These are phyloP conservation scores for Primulina huaijiensis DNA, from an alignment of 257 asterid genomes.

Conservation along the genomic window DNA sequence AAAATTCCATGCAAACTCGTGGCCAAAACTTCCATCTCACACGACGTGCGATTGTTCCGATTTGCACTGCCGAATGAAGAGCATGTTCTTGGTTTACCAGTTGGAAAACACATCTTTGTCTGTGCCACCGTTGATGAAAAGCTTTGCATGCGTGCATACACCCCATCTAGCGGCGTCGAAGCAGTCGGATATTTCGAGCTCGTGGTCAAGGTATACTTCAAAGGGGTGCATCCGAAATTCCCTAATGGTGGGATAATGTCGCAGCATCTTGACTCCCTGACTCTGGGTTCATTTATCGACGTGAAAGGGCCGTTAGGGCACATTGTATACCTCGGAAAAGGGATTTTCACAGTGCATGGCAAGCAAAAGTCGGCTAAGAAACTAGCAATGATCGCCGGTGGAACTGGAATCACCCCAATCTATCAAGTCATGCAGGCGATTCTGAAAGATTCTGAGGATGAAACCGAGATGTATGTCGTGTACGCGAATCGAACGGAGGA, in stretches of 20 bases:
- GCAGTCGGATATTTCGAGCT: slow-evolving; percentile 70
- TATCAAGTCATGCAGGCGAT: slow-evolving; percentile 90
- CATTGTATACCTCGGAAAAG: slow-evolving; percentile 71
- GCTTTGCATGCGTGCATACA: slow-evolving; percentile 93
- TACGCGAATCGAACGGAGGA: slow-evolving; percentile 90
- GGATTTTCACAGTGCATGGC: slow-evolving; percentile 59
- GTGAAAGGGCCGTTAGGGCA: slow-evolving; percentile 90
- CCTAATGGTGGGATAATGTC: slow-evolving; percentile 93
- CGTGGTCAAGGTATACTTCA: slow-evolving; percentile 70
- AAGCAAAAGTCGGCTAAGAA: slow-evolving; percentile 60
- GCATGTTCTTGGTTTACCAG: slow-evolving; percentile 66
- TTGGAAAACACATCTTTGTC: slow-evolving; percentile 78
- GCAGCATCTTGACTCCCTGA: slow-evolving; percentile 55
- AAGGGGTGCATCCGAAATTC: slow-evolving; percentile 65
- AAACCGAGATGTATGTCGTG: slow-evolving; percentile 67
- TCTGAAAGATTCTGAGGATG: slow-evolving; percentile 71
- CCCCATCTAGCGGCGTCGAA: slow-evolving; percentile 70
- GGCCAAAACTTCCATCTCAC: slow-evolving; percentile 53
- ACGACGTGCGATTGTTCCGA: slow-evolving; percentile 62
- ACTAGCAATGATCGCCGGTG: slow-evolving; percentile 89
- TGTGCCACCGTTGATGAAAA: slow-evolving; percentile 64
- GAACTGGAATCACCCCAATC: slow-evolving; percentile 85
- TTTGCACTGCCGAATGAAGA: slow-evolving; percentile 69
- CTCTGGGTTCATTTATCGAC: slow-evolving; percentile 54
- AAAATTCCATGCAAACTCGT: slow-evolving; percentile 70